Percentiles rank a stretch among this genome's conserved stretches.
phyloP scores from a whole-genome alignment of 2,329 filamentous ascomycete species.

The Tolypocladium pustulatum region DNA sequence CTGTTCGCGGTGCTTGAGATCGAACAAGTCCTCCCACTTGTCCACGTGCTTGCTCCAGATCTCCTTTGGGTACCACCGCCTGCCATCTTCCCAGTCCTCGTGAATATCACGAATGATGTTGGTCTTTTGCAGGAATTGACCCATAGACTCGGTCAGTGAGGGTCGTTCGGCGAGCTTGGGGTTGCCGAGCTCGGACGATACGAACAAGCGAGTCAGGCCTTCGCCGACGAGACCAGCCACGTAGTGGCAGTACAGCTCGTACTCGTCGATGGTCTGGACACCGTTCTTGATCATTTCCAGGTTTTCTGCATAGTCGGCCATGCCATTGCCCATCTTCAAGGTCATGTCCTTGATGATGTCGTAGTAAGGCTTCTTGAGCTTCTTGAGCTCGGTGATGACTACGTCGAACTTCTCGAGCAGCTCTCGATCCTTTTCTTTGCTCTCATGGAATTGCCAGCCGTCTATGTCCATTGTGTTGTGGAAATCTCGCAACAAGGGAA shows the following conservation, averaged over 20 bases:
- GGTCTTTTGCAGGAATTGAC: conserved; percentile 92
- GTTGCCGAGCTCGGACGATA: conserved; percentile 78
- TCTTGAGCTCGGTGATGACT: conserved; percentile 77
- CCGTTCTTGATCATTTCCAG: conserved; percentile 71
- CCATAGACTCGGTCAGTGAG: conserved; percentile 88
- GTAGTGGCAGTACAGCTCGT: conserved; percentile 96
- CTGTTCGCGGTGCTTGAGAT: conserved; percentile 63
- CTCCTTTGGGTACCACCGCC: conserved; percentile 90
- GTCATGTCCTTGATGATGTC: conserved; percentile 89
- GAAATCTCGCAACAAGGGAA: conserved; percentile 77
- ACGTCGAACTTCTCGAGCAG: conserved; percentile 87
- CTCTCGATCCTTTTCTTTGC: conserved; percentile 89
- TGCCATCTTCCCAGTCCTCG: conserved; percentile 79
- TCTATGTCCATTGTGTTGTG: conserved; percentile 67
- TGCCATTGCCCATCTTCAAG: conserved; percentile 91
- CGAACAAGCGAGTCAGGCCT: conserved; percentile 81
- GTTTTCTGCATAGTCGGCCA: conserved; percentile 90
- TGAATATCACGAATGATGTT: conserved; percentile 96
- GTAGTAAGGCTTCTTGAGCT: conserved; percentile 75
- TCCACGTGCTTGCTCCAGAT: conserved; percentile 95
- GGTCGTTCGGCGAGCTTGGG: conserved; percentile 69
- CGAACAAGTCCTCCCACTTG: conserved; percentile 82
- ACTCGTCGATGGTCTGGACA: conserved; percentile 75
- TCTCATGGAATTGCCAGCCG: conserved; percentile 84
- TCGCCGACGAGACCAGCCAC: conserved; percentile 98